These are phyloP conservation scores for Tetracladium setigerum DNA, from an alignment of 495 filamentous ascomycete genomes.

Conservation along the genomic window DNA sequence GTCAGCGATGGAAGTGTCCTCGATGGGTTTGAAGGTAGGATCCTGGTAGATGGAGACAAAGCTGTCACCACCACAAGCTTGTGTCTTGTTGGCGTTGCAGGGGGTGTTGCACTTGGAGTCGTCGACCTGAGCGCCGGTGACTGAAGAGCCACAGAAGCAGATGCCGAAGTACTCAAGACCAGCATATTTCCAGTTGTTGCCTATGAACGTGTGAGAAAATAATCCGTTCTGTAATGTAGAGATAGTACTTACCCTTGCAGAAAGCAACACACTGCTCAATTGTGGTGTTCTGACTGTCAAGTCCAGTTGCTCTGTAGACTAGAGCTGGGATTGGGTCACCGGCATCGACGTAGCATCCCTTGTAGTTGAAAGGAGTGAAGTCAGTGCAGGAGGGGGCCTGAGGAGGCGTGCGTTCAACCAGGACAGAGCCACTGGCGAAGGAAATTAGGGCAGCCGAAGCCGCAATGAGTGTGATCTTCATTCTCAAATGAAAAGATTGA, in stretches of 20 bases:
- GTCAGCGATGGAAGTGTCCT: conserved; percentile 31
- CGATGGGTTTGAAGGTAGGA: conserved; percentile 37
- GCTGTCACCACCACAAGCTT: conserved; percentile 41
- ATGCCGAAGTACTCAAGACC: conserved; percentile 47
- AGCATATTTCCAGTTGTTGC: conserved; percentile 45
- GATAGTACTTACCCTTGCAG: conserved; percentile 36
- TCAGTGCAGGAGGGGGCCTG: conserved; percentile 27
- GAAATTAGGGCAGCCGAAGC: conserved; percentile 27
- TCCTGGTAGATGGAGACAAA: conserved; percentile 43
- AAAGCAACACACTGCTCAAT: conserved; percentile 42
- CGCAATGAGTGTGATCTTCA: conserved; percentile 8
- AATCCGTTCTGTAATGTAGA: no score
- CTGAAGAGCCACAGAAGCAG: conserved; percentile 44
- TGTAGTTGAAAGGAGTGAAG: conserved; percentile 43
- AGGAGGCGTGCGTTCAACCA: conserved; percentile 25
- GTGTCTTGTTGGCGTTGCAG: conserved; percentile 35
- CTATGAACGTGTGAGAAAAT: not conserved
- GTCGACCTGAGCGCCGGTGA: conserved; percentile 24
- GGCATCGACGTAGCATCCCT: conserved; percentile 40
- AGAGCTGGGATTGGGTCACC: conserved; percentile 26
- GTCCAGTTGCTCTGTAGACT: conserved; percentile 27
- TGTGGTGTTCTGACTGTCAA: conserved; percentile 35
- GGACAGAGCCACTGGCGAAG: conserved; percentile 24
- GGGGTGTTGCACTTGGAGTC: conserved; percentile 36
- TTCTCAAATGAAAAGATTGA: not conserved